Conservation (phyloP, 306 rosid species). For the Castanea crenata region DNA sequence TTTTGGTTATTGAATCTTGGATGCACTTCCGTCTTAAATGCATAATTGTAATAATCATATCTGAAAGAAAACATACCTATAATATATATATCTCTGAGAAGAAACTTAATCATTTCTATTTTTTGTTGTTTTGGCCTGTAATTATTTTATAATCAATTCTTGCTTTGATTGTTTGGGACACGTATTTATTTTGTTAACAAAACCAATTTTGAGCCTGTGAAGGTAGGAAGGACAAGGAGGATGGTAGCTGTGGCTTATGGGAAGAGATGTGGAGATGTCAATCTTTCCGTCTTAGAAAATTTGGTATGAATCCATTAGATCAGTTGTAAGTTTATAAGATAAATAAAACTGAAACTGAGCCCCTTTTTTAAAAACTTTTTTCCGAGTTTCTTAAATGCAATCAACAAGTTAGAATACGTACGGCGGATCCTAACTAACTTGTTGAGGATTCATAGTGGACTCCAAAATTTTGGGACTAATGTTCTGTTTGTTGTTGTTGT, state of each 20-base stretch:
- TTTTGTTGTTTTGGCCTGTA: background rate
- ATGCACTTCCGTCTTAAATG: background rate
- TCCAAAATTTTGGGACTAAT: no score
- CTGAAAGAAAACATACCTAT: background rate
- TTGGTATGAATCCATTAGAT: constrained; percentile 49
- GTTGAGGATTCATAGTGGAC: no score
- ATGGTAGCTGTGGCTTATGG: constrained; percentile 78
- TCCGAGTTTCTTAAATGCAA: background rate
- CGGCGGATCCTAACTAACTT: no score
- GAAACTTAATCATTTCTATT: background rate
- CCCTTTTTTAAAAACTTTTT: background rate
- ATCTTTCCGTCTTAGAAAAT: constrained; percentile 71
- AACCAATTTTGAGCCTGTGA: constrained; percentile 34
- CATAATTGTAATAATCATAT: constrained; percentile 11
- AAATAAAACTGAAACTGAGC: background rate
- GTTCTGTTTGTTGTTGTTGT: background rate
- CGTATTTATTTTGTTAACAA: constrained; percentile 26
- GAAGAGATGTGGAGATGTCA: constrained; percentile 80
- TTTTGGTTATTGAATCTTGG: constrained; percentile 3
- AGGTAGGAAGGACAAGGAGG: constrained; percentile 90
- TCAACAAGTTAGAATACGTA: background rate
- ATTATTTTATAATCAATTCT: background rate
- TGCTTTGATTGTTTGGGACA: constrained; percentile 15
- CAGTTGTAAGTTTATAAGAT: background rate
- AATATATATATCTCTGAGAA: background rate